Evolutionary conservation across 345 rosid genomes (phyloP).

Genomic region (Populus alba): DNA sequence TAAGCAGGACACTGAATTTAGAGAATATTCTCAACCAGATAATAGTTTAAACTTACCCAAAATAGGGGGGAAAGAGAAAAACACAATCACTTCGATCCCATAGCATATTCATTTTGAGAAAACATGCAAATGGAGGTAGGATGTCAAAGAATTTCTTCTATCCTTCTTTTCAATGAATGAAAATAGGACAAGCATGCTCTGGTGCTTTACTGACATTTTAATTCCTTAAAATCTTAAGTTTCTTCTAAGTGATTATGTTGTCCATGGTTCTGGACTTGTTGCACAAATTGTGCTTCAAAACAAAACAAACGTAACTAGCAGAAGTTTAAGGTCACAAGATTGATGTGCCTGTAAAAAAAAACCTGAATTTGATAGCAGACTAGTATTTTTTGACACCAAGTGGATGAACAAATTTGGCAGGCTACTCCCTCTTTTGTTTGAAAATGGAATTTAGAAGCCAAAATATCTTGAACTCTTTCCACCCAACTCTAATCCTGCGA

Average conservation of each 20-base stretch:
- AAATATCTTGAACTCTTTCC: background rate
- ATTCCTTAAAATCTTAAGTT: background rate
- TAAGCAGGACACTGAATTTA: background rate
- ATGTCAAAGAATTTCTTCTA: background rate
- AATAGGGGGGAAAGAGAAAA: background rate
- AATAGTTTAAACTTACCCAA: background rate
- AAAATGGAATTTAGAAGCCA: background rate
- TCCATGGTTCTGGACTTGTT: background rate
- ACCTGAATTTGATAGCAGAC: background rate
- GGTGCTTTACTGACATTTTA: background rate
- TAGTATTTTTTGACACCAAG: background rate
- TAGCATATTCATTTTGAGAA: background rate
- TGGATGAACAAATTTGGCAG: background rate
- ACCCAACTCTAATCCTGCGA: background rate
- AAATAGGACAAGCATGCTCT: background rate
- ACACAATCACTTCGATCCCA: background rate
- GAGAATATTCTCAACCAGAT: background rate
- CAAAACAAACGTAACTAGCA: background rate
- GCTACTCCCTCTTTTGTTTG: background rate
- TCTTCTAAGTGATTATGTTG: background rate
- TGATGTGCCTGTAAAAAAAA: background rate
- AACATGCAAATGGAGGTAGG: background rate
- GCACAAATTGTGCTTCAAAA: background rate
- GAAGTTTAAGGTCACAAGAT: background rate
- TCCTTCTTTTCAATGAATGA: background rate